Evolutionary conservation across 768 basidiomycete genomes (phyloP), one percentile per base, ranked within the genome.

Genomic region (Tulasnella sp.): DNA sequence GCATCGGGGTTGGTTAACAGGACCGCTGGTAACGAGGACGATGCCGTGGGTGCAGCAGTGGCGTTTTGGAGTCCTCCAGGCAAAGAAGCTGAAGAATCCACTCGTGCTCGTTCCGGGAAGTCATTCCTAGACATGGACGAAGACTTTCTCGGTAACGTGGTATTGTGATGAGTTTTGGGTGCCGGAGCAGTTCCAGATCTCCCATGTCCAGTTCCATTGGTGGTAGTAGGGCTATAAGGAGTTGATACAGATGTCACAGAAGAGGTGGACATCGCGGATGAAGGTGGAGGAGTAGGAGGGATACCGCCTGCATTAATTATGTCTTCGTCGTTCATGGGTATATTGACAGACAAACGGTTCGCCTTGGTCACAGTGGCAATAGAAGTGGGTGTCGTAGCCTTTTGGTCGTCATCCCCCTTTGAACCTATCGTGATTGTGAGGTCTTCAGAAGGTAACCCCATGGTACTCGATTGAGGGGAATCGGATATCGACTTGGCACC

Each of bases 381-480:
- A 10, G 39, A 40, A 6, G 39, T 40, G 5, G 39, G 39, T 16
- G 39, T 40, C 19, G 19, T 40, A 6, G 20, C 27, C 13, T 37
- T 41, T 27, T 37, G 35, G 9, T 41, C 48, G 16, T 41, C 19
- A 25, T 50, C 48, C n/a, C 33, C 48, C n/a, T 44, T 29, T 22
- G 31, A 19, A 22, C 31, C 47, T 22, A 29, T n/a, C 12, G 35
- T 25, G 16, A 37, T 50, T 20, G 20, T 27, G 37, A 45, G 22
- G 28, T 45, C 47, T 34, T 25, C 9, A 37, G n/a, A n/a, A n/a
- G n/a, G n/a, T n/a, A n/a, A n/a, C n/a, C n/a, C n/a, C n/a, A n/a
- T n/a, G n/a, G 56, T 16, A 45, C 56, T 29, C 43, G 8, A 45
- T 54, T 20, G 49, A 6, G 61, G 60, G 2, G 62, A 61, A 20